Evolutionary conservation across 2,329 filamentous ascomycete genomes (phyloP), one percentile per base, ranked within the genome.

Genomic region (Penicillium glabrum): DNA sequence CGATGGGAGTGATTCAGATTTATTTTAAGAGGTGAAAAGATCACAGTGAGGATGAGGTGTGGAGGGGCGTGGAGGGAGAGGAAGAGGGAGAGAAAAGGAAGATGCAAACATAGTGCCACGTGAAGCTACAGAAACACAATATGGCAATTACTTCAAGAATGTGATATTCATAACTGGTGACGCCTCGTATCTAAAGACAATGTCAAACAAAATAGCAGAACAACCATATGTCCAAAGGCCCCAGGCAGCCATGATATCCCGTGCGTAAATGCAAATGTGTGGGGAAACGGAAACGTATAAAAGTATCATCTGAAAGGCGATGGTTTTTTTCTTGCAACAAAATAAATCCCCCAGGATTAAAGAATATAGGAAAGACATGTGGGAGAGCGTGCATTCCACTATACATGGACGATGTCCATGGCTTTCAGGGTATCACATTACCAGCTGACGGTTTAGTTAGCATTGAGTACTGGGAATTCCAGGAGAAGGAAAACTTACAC

Each of bases 401-500:
- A 61, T 61, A 58, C 46, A 48, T 57, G 47, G 50, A 27, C 51
- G n/a, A 48, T 27, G 59, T 58, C 57, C 61, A 58, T 51, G 52
- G 60, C 56, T 49, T 50, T 58, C 53, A 51, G 72, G 72, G 71
- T 74, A 73, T 76, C 70, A 77, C 73, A 76, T 77, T 61, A 77
- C 67, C 65, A 75, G 68, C 74, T 77, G 58, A 27, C 5, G 29
- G 21, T 9, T 66, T 52, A 67, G 66, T 60, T 46, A 67, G 60
- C 46, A 55, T 45, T 13, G 14, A 24, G 10, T 3, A 19, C 8
- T 19, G 29, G 24, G 21, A 37, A 37, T 41, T 41, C 39, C 39
- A 23, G 31, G 33, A 16, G 33, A 19, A 31, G 3, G 33, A 35
- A 54, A 23, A 80, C 84, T 79, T 86, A 97, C 93, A 80, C 93